phyloP scores from a whole-genome alignment of 257 asterid species.

The Echites panduratus region DNA sequence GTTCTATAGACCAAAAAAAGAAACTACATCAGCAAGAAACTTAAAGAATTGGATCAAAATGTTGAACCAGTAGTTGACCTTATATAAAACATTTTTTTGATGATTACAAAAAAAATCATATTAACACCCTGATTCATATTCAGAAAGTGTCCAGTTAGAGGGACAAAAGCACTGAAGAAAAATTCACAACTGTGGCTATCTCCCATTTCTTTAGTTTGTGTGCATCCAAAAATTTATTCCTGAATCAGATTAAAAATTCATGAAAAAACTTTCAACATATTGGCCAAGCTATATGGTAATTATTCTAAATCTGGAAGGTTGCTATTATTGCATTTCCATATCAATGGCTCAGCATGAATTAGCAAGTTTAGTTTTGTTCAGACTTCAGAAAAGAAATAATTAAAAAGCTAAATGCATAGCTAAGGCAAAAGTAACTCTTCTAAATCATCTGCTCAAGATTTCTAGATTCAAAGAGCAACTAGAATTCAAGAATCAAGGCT shows the following conservation, averaged over 20 bases:
- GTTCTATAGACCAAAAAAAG: not conserved
- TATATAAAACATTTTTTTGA: not conserved
- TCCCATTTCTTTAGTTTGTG: not conserved
- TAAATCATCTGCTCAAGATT: not conserved
- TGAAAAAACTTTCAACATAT: not conserved
- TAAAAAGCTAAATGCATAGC: not conserved
- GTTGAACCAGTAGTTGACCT: not conserved
- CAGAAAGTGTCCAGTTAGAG: not conserved
- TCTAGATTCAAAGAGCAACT: not conserved
- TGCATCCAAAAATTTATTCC: not conserved
- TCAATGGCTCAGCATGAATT: not conserved
- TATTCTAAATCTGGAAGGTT: not conserved
- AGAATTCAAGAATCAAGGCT: constrained; percentile 9
- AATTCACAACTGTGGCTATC: not conserved
- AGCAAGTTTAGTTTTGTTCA: not conserved
- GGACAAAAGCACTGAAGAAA: not conserved
- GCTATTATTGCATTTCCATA: not conserved
- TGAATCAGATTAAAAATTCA: too few species aligned
- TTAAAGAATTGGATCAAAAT: not conserved
- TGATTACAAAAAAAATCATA: not conserved
- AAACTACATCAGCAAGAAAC: not conserved
- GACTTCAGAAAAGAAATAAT: not conserved
- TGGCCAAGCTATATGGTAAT: not conserved
- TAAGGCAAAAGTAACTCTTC: not conserved
- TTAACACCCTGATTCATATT: not conserved